These are phyloP conservation scores for Rhodotorula taiwanensis DNA, from an alignment of 768 basidiomycete species.

Conservation along the genomic window DNA sequence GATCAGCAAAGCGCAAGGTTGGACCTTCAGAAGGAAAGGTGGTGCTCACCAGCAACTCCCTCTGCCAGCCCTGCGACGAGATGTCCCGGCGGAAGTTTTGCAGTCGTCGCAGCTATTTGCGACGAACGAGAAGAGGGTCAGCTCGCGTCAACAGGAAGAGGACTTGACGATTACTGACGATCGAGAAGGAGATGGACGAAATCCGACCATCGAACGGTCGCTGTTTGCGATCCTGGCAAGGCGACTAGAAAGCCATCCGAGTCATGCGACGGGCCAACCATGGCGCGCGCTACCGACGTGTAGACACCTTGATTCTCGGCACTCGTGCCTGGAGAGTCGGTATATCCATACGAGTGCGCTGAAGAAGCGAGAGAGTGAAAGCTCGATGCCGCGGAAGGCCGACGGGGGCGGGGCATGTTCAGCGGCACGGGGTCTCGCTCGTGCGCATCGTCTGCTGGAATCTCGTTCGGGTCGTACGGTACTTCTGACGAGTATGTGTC, in stretches of 20 bases:
- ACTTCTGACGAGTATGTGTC: no score
- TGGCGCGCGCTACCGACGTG: background rate
- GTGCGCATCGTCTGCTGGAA: background rate
- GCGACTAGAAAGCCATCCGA: slow-evolving; percentile 3
- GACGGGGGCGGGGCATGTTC: no score
- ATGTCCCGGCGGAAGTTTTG: background rate
- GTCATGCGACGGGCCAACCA: background rate
- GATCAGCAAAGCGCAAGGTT: no score
- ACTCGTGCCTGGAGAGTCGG: background rate
- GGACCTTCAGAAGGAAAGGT: no score
- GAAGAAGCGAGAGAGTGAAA: slow-evolving; percentile 6
- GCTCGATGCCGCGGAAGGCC: slow-evolving; percentile 15
- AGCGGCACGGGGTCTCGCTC: background rate
- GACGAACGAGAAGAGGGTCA: no score
- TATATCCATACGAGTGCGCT: slow-evolving; percentile 1
- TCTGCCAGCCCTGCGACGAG: slow-evolving; percentile 1
- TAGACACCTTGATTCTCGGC: background rate
- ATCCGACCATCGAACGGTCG: background rate
- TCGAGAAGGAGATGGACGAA: background rate
- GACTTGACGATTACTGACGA: no score
- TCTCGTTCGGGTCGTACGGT: no score
- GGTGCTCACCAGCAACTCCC: background rate
- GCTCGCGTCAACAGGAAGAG: no score
- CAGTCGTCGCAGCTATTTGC: background rate
- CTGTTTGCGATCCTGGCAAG: background rate